Conservation (phyloP, 2,329 filamentous ascomycete genomes). For the Xylariales sp. region DNA sequence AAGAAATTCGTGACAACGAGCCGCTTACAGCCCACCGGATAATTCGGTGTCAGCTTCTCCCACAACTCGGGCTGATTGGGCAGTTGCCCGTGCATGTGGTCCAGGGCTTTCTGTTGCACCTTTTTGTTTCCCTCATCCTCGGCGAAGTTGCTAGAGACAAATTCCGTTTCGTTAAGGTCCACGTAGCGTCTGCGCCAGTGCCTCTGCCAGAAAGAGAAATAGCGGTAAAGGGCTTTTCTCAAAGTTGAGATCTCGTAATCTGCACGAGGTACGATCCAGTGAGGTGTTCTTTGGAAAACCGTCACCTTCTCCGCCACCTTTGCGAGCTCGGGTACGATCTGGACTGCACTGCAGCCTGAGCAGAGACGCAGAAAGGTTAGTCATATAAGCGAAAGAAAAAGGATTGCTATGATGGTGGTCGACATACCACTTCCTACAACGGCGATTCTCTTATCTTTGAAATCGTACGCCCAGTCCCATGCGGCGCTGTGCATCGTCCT, state of each 20-base stretch:
- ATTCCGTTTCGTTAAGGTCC: constrained; percentile 20
- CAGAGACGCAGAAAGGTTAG: no score
- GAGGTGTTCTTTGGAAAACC: constrained; percentile 22
- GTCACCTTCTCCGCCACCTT: constrained; percentile 19
- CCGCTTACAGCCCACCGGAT: constrained; percentile 31
- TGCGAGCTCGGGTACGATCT: constrained; percentile 30
- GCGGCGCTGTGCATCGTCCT: constrained; percentile 29
- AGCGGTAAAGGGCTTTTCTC: constrained; percentile 20
- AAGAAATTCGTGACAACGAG: no score
- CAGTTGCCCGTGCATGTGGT: constrained; percentile 21
- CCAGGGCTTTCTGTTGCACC: constrained; percentile 10
- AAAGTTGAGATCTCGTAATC: constrained; percentile 13
- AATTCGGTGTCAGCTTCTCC: constrained; percentile 25
- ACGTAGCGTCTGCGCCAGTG: constrained; percentile 13
- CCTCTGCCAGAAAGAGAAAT: constrained; percentile 17
- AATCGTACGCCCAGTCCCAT: constrained; percentile 27
- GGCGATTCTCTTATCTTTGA: constrained; percentile 26
- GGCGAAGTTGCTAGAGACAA: constrained; percentile 12
- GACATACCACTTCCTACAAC: constrained; percentile 35
- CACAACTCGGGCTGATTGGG: constrained; percentile 23
- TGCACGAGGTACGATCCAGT: constrained; percentile 21
- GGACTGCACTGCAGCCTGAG: constrained; percentile 30
- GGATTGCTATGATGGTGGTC: no score
- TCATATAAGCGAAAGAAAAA: no score
- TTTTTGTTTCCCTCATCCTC: constrained; percentile 10